These are phyloP conservation scores for Lyophyllum decastes DNA, from an alignment of 768 basidiomycete species.

Conservation along the genomic window DNA sequence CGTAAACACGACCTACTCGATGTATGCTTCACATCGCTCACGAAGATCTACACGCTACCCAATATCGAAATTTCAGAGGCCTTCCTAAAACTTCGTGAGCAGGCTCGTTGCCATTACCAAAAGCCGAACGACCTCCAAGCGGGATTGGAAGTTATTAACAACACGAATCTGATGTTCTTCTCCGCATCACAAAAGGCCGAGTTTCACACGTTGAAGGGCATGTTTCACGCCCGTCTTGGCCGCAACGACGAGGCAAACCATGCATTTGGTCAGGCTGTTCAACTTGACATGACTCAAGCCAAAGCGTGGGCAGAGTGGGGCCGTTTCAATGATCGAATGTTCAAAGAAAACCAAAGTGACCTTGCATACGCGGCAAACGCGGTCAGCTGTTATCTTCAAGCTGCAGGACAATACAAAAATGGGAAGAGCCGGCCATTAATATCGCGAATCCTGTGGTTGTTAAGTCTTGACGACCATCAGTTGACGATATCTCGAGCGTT, in stretches of 20 bases:
- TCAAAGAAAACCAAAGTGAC: slow-evolving; percentile 81
- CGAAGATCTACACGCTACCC: slow-evolving; percentile 97
- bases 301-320: slow-evolving; percentile 99
- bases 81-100: slow-evolving; percentile 97
- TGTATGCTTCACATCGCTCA: slow-evolving; percentile 91
- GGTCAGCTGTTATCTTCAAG: slow-evolving; percentile 97
- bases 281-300: slow-evolving; percentile 91
- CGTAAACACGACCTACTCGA: slow-evolving; percentile 95
- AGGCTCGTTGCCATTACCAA: slow-evolving; percentile 97
- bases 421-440: slow-evolving; percentile 91
- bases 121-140: slow-evolving; percentile 91
- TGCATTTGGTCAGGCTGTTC: slow-evolving; percentile 94
- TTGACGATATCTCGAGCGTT: slow-evolving; percentile 79
- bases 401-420: slow-evolving; percentile 92
- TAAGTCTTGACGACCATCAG: slow-evolving; percentile 84
- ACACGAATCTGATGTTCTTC: slow-evolving; percentile 99
- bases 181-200: slow-evolving; percentile 93
- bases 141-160: slow-evolving; percentile 98
- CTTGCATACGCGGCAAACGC: slow-evolving; percentile 83
- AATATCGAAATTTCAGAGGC: slow-evolving; percentile 99
- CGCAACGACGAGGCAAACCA: slow-evolving; percentile 88
- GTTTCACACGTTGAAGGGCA: slow-evolving; percentile 97
- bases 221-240: slow-evolving; percentile 91
- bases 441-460: slow-evolving; percentile 92
- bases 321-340: slow-evolving; percentile 88